Evolutionary conservation across 78 protist species (phyloP).

Genomic region (Carpediemonas membranifera): DNA sequence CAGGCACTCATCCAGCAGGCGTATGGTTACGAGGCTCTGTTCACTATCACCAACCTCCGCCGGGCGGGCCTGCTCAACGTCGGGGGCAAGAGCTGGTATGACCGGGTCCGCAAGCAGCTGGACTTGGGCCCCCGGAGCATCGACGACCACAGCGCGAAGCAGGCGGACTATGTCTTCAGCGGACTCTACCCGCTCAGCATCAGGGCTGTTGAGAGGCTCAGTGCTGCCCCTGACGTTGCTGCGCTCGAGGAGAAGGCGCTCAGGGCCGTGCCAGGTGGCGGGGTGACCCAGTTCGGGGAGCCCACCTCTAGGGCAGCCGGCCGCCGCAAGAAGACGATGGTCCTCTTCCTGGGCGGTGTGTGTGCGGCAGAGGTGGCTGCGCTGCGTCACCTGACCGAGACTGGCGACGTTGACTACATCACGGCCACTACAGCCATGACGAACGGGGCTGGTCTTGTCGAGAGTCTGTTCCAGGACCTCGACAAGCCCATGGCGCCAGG

Average conservation of each 20-base stretch:
- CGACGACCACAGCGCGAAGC: slow-evolving; percentile 29
- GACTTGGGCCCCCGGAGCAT: slow-evolving; percentile 17
- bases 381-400: slow-evolving; percentile 52
- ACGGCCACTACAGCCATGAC: slow-evolving; percentile 54
- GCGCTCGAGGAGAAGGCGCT: background rate
- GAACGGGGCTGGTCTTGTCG: slow-evolving; percentile 47
- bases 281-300: background rate
- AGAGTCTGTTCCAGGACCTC: too few relatives aligned
- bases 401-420: slow-evolving; percentile 30
- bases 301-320: background rate
- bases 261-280: slow-evolving; percentile 22
- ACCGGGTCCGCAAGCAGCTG: background rate
- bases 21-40: slow-evolving; percentile 47
- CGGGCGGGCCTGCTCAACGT: slow-evolving; percentile 44
- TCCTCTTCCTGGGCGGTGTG: slow-evolving; percentile 67
- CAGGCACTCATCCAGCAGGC: slow-evolving; percentile 44
- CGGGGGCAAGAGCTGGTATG: slow-evolving; percentile 14
- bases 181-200: slow-evolving; percentile 72
- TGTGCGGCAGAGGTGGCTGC: slow-evolving; percentile 64
- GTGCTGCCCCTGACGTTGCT: slow-evolving; percentile 1
- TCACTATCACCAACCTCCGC: slow-evolving; percentile 47
- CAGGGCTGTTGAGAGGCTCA: slow-evolving; percentile 45
- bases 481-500: too few relatives aligned
- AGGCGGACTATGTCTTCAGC: slow-evolving; percentile 30
- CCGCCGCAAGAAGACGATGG: too few relatives aligned